Evolutionary conservation across 169 alveolate species (phyloP).

Genomic region (Cryptosporidium ryanae): DNA sequence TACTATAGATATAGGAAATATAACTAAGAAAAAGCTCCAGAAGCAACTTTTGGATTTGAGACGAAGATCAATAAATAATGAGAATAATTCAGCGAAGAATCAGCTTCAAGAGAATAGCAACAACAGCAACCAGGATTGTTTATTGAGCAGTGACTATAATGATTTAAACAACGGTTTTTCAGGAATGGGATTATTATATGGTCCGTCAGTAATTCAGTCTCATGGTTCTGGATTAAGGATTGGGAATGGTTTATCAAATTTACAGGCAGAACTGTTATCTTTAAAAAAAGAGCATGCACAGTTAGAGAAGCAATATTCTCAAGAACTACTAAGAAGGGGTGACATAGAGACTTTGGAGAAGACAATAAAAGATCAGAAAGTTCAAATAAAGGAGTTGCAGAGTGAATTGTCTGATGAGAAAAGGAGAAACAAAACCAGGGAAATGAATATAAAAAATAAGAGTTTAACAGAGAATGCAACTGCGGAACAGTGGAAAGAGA

Average conservation of each 20-base stretch:
- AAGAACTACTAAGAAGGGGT: constrained; percentile 40
- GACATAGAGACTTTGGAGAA: constrained; percentile 40
- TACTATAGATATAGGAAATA: constrained; percentile 43
- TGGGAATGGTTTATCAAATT: constrained; percentile 19
- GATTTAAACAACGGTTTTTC: constrained; percentile 57
- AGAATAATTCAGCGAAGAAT: constrained; percentile 39
- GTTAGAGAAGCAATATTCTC: constrained; percentile 68
- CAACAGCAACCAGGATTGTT: background rate
- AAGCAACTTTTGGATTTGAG: constrained; percentile 39
- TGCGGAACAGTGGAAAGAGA: constrained; percentile 60
- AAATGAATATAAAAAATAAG: constrained; percentile 38
- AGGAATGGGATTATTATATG: constrained; percentile 5
- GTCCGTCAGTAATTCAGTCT: background rate
- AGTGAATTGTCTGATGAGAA: constrained; percentile 67
- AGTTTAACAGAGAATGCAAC: constrained; percentile 8
- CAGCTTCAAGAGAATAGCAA: constrained; percentile 22
- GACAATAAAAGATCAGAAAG: constrained; percentile 52
- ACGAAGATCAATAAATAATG: constrained; percentile 8
- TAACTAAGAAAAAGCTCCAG: constrained; percentile 38
- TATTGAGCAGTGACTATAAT: background rate
- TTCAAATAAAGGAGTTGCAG: constrained; percentile 58
- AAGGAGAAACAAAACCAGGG: constrained; percentile 46
- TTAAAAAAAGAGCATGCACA: constrained; percentile 32
- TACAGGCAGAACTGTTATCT: constrained; percentile 53
- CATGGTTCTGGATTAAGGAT: background rate